A percentile compares a stretch with the other conserved stretches of the same genome.
Evolutionary conservation across 176 grass and related monocot genomes (phyloP).

Genomic region (Paspalum notatum): DNA sequence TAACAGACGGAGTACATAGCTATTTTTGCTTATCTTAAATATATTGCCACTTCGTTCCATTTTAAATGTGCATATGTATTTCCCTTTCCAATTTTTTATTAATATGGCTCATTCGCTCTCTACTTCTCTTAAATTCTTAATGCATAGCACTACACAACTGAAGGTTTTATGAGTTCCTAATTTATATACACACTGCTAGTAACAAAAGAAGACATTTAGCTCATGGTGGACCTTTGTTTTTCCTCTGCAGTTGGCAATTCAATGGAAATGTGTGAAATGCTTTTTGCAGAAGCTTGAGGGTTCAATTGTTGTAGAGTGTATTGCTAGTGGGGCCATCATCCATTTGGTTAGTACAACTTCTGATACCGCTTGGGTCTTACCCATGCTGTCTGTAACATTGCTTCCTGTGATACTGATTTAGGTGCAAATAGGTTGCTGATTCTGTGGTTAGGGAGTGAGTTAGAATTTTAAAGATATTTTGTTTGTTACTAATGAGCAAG

Average conservation of each 20-base stretch:
- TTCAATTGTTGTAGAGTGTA: background rate
- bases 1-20: too few relatives aligned
- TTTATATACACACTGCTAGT: background rate
- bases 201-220: background rate
- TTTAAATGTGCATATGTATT: background rate
- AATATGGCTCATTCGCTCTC: too few relatives aligned
- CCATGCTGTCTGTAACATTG: background rate
- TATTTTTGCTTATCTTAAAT: too few relatives aligned
- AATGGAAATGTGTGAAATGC: background rate
- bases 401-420: constrained; percentile 3
- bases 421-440: background rate
- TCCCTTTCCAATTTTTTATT: background rate
- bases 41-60: background rate
- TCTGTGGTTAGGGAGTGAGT: background rate
- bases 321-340: background rate
- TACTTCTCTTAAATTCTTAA: background rate
- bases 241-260: background rate
- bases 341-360: background rate
- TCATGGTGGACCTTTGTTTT: background rate
- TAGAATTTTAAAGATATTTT: background rate
- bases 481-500: background rate
- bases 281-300: constrained; percentile 24
- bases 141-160: background rate
- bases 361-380: background rate
- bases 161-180: background rate